Evolutionary conservation across 225 moss, liverwort and hornwort genomes (phyloP), one percentile per base, ranked within the genome.

Genomic region (Antitrichia curtipendula): DNA sequence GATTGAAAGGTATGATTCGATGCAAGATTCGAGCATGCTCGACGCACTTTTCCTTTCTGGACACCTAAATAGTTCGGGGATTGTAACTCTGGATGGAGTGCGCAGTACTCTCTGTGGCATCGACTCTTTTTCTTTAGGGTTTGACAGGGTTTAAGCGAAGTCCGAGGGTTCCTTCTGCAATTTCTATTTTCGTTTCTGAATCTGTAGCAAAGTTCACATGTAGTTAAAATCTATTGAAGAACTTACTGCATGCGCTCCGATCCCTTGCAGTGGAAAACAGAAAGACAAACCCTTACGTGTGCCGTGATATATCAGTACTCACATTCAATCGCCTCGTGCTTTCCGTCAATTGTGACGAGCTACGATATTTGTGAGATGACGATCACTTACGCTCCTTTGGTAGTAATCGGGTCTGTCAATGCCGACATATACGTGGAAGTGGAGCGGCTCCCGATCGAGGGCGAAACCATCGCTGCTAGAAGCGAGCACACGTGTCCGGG

Each of bases 381-480:
- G 75, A 84, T 59, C 62, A 53, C 75, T 57, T 58, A 62, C 62
- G 28, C 75, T 61, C 77, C 91, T 43, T 53, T 93, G 91, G 84
- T 90, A 49, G 89, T 91, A 53, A 83, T 93, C 43, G 89, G 91
- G 8, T 90, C 91, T 22, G 80, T 91, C 75, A 91, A 88, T 72
- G 93, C 91, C 32, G 93, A 93, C 71, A 83, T 91, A 34, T 91
- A 87, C 43, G 90, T 93, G 45, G 90, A 91, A 75, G 77, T 93
- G 82, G 90, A 91, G 75, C 88, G 91, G 32, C 90, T 93, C 8
- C 90, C 91, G 38, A 65, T 62, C n/a, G 88, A 91, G 88, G 93
- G 91, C 17, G 93, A 93, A 81, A 93, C 91, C 31, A 87, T 93
- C 61, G 91, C 90, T 53, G 91, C 90, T 32, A 63, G 85, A 56